A percentile compares a stretch with the other conserved stretches of the same genome.
Evolutionary conservation across 163 green algal species (phyloP).

Genomic region (Scenedesmus sp.): DNA sequence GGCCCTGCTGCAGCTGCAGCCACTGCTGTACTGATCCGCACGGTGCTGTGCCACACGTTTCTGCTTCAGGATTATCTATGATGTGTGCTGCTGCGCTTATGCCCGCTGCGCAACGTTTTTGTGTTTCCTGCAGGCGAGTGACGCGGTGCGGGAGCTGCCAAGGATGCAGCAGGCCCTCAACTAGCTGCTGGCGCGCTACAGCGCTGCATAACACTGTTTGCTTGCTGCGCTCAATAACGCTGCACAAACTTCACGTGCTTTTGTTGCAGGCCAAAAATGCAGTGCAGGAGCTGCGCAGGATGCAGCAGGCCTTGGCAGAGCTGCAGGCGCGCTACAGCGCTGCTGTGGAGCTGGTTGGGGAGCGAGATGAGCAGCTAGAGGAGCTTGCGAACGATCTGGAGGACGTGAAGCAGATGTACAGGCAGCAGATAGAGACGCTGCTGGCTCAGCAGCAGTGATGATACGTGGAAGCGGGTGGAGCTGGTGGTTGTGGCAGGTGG

Average conservation of each 20-base stretch:
- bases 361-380: slow-evolving; percentile 89
- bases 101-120: background rate
- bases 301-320: slow-evolving; percentile 59
- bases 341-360: slow-evolving; percentile 76
- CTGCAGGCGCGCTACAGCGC: slow-evolving; percentile 64
- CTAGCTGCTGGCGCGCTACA: slow-evolving; percentile 64
- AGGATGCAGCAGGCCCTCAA: slow-evolving; percentile 56
- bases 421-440: slow-evolving; percentile 88
- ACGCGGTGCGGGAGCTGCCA: slow-evolving; percentile 46
- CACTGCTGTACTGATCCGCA: background rate
- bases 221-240: background rate
- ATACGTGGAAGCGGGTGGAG: background rate
- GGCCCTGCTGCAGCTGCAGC: no score
- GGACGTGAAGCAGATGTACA: slow-evolving; percentile 89
- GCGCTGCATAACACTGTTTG: slow-evolving; percentile 39
- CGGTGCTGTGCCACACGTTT: background rate
- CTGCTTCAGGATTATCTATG: background rate
- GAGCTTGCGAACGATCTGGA: slow-evolving; percentile 89
- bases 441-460: slow-evolving; percentile 41
- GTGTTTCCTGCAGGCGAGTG: slow-evolving; percentile 46
- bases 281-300: slow-evolving; percentile 39
- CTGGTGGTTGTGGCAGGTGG: background rate
- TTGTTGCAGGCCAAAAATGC: slow-evolving; percentile 47
- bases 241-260: background rate
- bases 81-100: background rate